These are phyloP conservation scores for Dactylella cylindrospora DNA, from an alignment of 2,329 filamentous ascomycete species.

Conservation along the genomic window DNA sequence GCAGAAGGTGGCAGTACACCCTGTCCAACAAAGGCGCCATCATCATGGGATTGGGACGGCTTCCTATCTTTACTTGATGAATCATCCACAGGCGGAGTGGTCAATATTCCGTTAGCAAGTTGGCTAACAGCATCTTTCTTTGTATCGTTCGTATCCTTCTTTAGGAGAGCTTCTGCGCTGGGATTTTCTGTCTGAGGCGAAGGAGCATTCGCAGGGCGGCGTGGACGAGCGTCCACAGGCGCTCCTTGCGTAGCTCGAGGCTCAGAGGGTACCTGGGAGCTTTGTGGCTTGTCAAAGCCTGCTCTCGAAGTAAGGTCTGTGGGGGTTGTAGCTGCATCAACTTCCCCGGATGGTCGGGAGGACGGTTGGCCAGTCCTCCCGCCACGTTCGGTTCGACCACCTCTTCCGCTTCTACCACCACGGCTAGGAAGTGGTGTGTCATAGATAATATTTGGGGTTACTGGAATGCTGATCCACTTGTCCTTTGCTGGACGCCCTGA, in stretches of 20 bases:
- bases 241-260: conserved; percentile 22
- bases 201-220: conserved; percentile 21
- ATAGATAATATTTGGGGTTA: conserved; percentile 81
- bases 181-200: conserved; percentile 9
- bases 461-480: conserved; percentile 81
- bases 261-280: conserved; percentile 23
- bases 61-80: conserved; percentile 29
- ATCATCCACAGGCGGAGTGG: conserved; percentile 14
- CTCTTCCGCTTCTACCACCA: conserved; percentile 55
- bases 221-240: conserved; percentile 10
- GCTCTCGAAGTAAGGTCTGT: conserved; percentile 8
- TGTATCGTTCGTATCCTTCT: conserved; percentile 19
- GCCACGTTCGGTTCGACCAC: conserved; percentile 61
- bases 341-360: conserved; percentile 53
- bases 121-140: conserved; percentile 9
- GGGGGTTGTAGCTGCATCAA: conserved; percentile 29
- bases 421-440: conserved; percentile 72
- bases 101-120: conserved; percentile 11
- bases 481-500: conserved; percentile 66
- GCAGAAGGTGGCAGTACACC: conserved; percentile 39
- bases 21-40: conserved; percentile 43
- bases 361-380: conserved; percentile 55
- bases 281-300: conserved; percentile 26
- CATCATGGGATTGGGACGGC: conserved; percentile 27
- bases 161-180: conserved; percentile 6